A percentile compares a stretch with the other conserved stretches of the same genome.
Conservation (phyloP, 108 stramenopile genomes). For the Skeletonema tropicum region DNA sequence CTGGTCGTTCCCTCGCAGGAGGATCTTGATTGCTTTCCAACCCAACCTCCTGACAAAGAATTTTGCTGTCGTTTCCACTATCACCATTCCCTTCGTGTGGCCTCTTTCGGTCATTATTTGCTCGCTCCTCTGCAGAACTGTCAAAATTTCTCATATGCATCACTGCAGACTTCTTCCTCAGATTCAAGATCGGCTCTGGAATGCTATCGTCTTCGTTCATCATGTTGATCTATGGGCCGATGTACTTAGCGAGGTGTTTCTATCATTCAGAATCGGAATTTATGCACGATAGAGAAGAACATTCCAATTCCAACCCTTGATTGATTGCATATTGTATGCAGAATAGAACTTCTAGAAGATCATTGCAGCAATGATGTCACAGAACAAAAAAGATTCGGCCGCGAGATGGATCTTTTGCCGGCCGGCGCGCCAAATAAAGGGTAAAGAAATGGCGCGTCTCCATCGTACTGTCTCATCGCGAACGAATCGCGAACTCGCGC, state of each 20-base stretch:
- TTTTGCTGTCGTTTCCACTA: neutral
- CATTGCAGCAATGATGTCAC: too few relatives aligned
- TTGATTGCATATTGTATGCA: too few relatives aligned
- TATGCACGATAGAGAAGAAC: neutral
- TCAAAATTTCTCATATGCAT: slow-evolving; percentile 2
- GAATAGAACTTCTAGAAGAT: too few relatives aligned
- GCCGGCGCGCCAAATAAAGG: too few relatives aligned
- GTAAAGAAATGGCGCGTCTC: too few relatives aligned
- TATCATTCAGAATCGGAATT: too few relatives aligned
- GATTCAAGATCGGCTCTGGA: slow-evolving; percentile 13
- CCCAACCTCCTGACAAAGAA: slow-evolving; percentile 7
- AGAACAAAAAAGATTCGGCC: too few relatives aligned
- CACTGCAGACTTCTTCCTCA: slow-evolving; percentile 15
- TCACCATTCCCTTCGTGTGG: neutral
- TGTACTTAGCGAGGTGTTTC: too few relatives aligned
- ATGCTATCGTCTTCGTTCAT: neutral
- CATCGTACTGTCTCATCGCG: too few relatives aligned
- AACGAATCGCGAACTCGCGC: too few relatives aligned
- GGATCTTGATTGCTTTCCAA: slow-evolving; percentile 49
- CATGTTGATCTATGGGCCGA: neutral
- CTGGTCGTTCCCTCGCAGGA: slow-evolving; percentile 82
- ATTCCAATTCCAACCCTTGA: too few relatives aligned
- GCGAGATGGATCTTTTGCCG: too few relatives aligned
- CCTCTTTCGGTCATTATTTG: slow-evolving; percentile 1
- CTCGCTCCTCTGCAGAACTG: slow-evolving; percentile 5